phyloP scores from a whole-genome alignment of 148 eudicot species.

The Spergularia marina region DNA sequence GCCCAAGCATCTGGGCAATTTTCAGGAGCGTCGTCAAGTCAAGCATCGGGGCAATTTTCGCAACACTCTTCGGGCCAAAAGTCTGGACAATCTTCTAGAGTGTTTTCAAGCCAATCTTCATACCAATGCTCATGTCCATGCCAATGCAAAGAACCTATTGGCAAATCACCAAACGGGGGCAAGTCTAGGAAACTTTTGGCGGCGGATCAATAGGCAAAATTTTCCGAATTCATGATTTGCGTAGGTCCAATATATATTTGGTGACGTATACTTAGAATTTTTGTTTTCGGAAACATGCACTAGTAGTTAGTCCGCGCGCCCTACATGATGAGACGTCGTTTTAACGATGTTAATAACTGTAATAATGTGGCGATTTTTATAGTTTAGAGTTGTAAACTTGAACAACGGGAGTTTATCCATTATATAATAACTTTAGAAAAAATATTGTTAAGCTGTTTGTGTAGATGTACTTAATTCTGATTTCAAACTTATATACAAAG shows the following conservation, averaged over 20 bases:
- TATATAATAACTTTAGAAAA: too few species aligned
- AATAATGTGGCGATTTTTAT: not conserved
- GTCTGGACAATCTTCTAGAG: not conserved
- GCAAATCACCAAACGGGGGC: not conserved
- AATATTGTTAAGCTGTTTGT: too few species aligned
- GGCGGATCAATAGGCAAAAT: not conserved
- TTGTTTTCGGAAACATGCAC: not conserved
- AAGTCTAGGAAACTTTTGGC: slow-evolving; percentile 14
- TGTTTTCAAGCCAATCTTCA: not conserved
- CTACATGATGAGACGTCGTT: not conserved
- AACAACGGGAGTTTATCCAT: too few species aligned
- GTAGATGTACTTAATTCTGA: too few species aligned
- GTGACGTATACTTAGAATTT: not conserved
- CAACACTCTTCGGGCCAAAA: not conserved
- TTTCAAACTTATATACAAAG: too few species aligned
- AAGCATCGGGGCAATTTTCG: not conserved
- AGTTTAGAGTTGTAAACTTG: too few species aligned
- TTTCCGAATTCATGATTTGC: not conserved
- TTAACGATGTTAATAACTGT: not conserved
- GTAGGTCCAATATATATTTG: not conserved
- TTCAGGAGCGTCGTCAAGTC: not conserved
- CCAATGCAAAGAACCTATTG: slow-evolving; percentile 2
- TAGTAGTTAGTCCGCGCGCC: not conserved
- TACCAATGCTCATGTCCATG: slow-evolving; percentile 15
- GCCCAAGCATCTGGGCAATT: not conserved